Conservation (phyloP, 2,329 filamentous ascomycete genomes). For the Alternaria solani region DNA sequence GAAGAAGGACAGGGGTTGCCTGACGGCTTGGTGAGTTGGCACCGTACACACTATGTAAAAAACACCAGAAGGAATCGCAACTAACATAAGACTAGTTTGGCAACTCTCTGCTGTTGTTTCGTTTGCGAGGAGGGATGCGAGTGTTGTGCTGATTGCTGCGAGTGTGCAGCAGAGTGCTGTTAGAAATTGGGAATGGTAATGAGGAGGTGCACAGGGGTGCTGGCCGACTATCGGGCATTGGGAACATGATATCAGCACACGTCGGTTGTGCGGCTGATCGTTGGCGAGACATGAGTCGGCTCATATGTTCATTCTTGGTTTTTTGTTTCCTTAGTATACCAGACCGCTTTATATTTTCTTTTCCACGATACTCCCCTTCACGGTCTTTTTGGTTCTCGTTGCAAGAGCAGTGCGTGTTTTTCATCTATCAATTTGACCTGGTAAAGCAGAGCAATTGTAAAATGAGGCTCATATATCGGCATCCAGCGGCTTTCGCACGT, state of each 20-base stretch:
- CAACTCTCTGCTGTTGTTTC: slow-evolving; percentile 67
- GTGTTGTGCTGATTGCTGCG: slow-evolving; percentile 69
- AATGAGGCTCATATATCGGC: background rate
- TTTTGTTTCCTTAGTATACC: background rate
- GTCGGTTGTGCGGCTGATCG: background rate
- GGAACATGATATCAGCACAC: background rate
- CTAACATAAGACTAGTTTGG: slow-evolving; percentile 33
- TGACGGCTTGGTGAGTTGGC: slow-evolving; percentile 39
- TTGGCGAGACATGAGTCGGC: background rate
- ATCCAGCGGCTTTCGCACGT: background rate
- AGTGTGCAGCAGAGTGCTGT: slow-evolving; percentile 45
- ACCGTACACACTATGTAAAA: background rate
- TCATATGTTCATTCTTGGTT: background rate
- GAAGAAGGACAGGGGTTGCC: slow-evolving; percentile 54
- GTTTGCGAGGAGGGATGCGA: slow-evolving; percentile 70
- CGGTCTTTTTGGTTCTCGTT: background rate
- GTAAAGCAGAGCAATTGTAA: background rate
- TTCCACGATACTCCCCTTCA: background rate
- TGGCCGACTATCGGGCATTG: background rate
- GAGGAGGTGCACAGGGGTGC: background rate
- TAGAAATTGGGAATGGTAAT: background rate
- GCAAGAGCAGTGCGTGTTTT: background rate
- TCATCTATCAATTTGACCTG: background rate
- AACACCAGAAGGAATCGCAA: background rate
- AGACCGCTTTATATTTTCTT: background rate